Evolutionary conservation across 106 monocot species (phyloP), one percentile per base, ranked within the genome.

Genomic region (Platanthera guangdongensis): DNA sequence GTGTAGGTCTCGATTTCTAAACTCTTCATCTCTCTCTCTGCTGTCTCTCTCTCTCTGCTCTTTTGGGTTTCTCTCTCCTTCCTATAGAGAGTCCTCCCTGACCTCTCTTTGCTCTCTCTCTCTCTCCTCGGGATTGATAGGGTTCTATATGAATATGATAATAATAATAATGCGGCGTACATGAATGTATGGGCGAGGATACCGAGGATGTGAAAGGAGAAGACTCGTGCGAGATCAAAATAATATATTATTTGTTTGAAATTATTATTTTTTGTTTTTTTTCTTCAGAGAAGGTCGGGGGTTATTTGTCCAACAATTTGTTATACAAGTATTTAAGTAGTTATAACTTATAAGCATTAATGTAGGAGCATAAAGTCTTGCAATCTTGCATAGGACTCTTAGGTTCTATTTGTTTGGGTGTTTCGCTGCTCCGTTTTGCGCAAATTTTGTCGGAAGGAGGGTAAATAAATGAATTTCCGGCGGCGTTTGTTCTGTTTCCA

Each of bases 171-270:
- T 47, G 45, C 70, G 70, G 47, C 70, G 70, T 70, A 70, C 70
- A 47, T 70, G 70, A 48, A 39, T 70, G 25, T 70, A 65, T 39
- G 47, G 47, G 47, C 47, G 70, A 70, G 47, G 70, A 70, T 70
- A 45, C 16, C 70, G 70, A 70, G 47, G 70, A 70, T 70, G 70
- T 47, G 70, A 70, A 70, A 70, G 70, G 47, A 25, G 10, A 48
- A 47, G 70, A 70, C 70, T 47, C 70, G 70, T 46, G 47, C 47
- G 47, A 48, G 70, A 47, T 70, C 32, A 39, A 39, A 39, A 39
- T 39, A 39, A 65, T 65, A 9, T 28, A 3, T 65, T 65, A 65
- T 65, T 59, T 2, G n/a, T 59, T 21, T 19, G 59, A 59, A 16
- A 55, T 55, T 16, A 55, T 55, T 59, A 1, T 59, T 59, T 59